phyloP scores from a whole-genome alignment of 345 rosid genomes.

The Abelmoschus esculentus region DNA sequence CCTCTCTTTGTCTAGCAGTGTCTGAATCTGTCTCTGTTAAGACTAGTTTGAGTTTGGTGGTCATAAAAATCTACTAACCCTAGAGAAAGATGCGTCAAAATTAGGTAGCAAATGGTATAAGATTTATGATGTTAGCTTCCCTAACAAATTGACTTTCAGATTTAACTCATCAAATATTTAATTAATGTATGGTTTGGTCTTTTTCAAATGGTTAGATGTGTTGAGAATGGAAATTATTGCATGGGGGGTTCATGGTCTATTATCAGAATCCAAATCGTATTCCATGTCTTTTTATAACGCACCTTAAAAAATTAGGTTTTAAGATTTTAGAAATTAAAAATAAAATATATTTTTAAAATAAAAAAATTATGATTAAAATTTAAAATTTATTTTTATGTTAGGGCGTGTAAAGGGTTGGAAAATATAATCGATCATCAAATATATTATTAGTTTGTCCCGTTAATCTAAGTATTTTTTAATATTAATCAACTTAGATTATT shows the following conservation, averaged over 20 bases:
- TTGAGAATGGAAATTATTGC: constrained; percentile 11
- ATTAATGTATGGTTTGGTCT: constrained; percentile 1
- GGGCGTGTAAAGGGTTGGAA: no score
- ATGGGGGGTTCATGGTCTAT: constrained; percentile 24
- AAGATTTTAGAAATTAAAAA: no score
- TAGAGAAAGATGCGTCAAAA: constrained; percentile 21
- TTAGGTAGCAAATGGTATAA: constrained; percentile 30
- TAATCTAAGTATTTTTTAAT: no score
- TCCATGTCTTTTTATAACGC: no score
- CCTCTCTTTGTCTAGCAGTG: neutral
- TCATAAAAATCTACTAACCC: constrained; percentile 37
- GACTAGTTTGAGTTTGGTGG: constrained; percentile 27
- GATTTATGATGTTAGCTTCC: constrained; percentile 38
- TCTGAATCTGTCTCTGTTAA: neutral
- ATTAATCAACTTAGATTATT: no score
- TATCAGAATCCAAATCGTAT: neutral
- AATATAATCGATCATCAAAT: no score
- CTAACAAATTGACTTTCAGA: constrained; percentile 31
- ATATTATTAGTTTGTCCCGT: no score
- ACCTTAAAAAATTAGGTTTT: no score
- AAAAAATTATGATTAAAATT: no score
- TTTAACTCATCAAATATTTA: neutral
- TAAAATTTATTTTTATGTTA: no score
- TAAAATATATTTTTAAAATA: no score
- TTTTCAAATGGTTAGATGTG: constrained; percentile 8